Evolutionary conservation across 1,284 basidiomycete genomes (phyloP), one percentile per base, ranked within the genome.

Genomic region (Fomes fomentarius): DNA sequence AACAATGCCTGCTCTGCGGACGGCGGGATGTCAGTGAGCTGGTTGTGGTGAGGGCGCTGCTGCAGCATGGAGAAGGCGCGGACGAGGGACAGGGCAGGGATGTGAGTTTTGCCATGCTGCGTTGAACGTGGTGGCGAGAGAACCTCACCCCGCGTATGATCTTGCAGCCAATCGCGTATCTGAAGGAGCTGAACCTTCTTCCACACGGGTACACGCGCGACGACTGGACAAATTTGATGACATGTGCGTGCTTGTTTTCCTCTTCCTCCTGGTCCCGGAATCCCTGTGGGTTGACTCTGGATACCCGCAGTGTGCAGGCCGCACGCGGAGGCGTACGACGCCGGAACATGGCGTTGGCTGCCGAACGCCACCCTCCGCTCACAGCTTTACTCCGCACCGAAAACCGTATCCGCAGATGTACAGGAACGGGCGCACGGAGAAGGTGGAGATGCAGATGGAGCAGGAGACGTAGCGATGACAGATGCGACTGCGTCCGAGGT

Each of bases 171-270:
- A 55, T 55, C 25, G 26, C 47, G 30, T 39, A 35, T 37, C 37
- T 55, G 17, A 49, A 50, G 43, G 31, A 33, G 14, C 30, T 50
- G 6, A 31, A 28, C 15, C 28, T 50, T 26, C 43, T 55, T 25
- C 31, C 53, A 15, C 38, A 33, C 3, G 47, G 40, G 15, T 55
- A 55, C 28, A 31, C 44, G 31, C 53, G 47, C 53, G 53, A 55
- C 31, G 53, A 55, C 17, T 55, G 53, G 53, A 55, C 53, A 38
- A 55, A 55, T 33, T 26, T 55, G 28, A 55, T 55, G 53, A 50
- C 53, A 26, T 14, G 53, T 55, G 26, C 22, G 53, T 55, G 9
- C n/a, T 19, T 21, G 21, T 11, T 11, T 11, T 11, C 21, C 19
- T 4, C 6, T 15, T 10, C 10, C 6, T 14, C 11, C 21, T 14